A percentile compares a stretch with the other conserved stretches of the same genome.
These are phyloP conservation scores for Phytophthora aleatoria DNA, from an alignment of 352 stramenopile genomes.

Conservation along the genomic window DNA sequence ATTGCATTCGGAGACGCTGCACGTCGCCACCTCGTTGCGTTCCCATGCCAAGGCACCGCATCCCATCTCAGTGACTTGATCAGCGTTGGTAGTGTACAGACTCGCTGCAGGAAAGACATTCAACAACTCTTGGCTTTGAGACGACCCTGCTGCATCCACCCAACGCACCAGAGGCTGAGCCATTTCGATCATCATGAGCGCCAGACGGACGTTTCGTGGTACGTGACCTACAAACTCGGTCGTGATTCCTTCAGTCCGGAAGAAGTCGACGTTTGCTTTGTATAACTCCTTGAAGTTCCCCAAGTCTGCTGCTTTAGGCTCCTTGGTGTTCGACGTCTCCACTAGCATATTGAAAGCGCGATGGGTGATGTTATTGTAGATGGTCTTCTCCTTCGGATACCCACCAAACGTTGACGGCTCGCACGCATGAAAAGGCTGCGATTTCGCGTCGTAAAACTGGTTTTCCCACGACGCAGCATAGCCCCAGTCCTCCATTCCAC, in stretches of 20 bases:
- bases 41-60: constrained; percentile 48
- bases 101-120: constrained; percentile 50
- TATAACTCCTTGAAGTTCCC: constrained; percentile 80
- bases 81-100: constrained; percentile 42
- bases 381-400: constrained; percentile 90
- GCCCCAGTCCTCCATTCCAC: constrained; percentile 98
- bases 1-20: constrained; percentile 46
- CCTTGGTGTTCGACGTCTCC: constrained; percentile 94
- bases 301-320: constrained; percentile 68
- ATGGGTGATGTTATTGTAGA: constrained; percentile 94
- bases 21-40: constrained; percentile 52
- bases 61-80: constrained; percentile 57
- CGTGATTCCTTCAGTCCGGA: constrained; percentile 29
- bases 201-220: constrained; percentile 94
- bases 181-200: constrained; percentile 94
- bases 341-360: constrained; percentile 97
- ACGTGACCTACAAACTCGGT: constrained; percentile 91
- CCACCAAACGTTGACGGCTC: constrained; percentile 88
- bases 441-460: constrained; percentile 31
- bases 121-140: constrained; percentile 15
- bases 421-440: constrained; percentile 79
- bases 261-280: constrained; percentile 68
- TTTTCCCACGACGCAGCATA: constrained; percentile 94
- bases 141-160: constrained; percentile 44
- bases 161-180: constrained; percentile 94